A percentile compares a stretch with the other conserved stretches of the same genome.
These are phyloP conservation scores for Cicer judaicum DNA, from an alignment of 306 rosid genomes.

Conservation along the genomic window DNA sequence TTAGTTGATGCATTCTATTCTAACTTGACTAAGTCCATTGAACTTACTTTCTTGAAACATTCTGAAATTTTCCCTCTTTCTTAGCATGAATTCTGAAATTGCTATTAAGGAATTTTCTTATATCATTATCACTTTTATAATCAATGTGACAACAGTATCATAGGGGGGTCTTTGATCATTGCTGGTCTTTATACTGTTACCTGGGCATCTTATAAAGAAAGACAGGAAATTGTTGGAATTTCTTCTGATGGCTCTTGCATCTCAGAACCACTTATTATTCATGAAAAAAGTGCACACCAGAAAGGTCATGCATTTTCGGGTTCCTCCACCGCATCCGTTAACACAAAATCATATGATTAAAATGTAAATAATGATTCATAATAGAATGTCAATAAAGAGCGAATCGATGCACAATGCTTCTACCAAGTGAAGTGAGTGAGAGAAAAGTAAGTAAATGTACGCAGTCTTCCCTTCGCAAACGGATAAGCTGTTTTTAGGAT, in stretches of 20 bases:
- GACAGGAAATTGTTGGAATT: conserved; percentile 46
- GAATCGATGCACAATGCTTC: not conserved
- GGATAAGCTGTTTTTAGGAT: not conserved
- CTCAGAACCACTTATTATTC: conserved; percentile 73
- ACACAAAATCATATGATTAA: conserved; percentile 59
- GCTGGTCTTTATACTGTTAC: conserved; percentile 81
- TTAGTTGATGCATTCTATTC: conserved; percentile 6
- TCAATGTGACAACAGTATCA: conserved; percentile 60
- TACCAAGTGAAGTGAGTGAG: not conserved
- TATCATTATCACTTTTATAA: conserved; percentile 37
- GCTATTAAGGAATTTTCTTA: conserved; percentile 42
- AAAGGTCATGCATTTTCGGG: conserved; percentile 5
- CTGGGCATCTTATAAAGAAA: conserved; percentile 82
- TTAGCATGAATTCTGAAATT: conserved; percentile 21
- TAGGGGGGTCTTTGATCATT: conserved; percentile 81
- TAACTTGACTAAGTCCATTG: not conserved
- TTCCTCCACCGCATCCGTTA: conserved; percentile 35
- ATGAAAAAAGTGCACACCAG: conserved; percentile 45
- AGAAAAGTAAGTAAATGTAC: not conserved
- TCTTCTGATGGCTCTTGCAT: conserved; percentile 45
- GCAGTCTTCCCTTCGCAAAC: not conserved
- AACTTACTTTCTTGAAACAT: not conserved
- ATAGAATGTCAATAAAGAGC: not conserved
- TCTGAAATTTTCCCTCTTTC: conserved; percentile 15
- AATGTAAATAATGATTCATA: not conserved